Percentiles rank a stretch among this genome's conserved stretches.
Evolutionary conservation across 108 stramenopile genomes (phyloP).

Genomic region (Tribonema minus): DNA sequence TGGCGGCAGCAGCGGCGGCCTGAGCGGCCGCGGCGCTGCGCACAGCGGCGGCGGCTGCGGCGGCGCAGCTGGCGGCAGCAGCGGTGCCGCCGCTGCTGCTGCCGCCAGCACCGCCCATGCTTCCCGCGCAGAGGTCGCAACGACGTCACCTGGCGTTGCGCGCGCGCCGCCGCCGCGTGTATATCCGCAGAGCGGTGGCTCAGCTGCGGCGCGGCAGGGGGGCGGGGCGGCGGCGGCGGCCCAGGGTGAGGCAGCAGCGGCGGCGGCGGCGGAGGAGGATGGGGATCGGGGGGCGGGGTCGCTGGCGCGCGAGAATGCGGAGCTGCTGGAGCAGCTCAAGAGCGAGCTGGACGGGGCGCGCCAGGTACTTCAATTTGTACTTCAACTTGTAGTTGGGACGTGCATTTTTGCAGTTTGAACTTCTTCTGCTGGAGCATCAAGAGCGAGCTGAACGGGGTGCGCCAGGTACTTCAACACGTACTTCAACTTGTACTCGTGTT

Average conservation of each 20-base stretch:
- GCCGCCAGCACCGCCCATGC: not conserved
- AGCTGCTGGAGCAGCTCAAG: conserved; percentile 14
- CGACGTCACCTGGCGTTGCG: too few relatives aligned
- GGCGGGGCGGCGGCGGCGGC: not conserved
- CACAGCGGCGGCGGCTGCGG: not conserved
- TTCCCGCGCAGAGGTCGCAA: not conserved
- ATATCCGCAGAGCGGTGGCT: not conserved
- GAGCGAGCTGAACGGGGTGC: too few relatives aligned
- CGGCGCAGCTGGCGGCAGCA: conserved; percentile 20
- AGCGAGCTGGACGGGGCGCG: conserved; percentile 40
- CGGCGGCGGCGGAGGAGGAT: not conserved
- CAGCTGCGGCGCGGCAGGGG: not conserved
- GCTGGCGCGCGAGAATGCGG: conserved; percentile 20
- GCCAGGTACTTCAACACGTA: too few relatives aligned
- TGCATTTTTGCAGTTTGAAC: too few relatives aligned
- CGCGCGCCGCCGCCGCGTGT: not conserved
- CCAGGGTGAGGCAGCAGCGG: not conserved
- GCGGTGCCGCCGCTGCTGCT: not conserved
- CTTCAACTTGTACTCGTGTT: too few relatives aligned
- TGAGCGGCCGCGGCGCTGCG: not conserved
- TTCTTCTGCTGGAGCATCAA: too few relatives aligned
- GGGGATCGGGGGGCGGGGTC: not conserved
- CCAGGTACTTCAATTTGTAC: too few relatives aligned
- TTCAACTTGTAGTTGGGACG: too few relatives aligned
- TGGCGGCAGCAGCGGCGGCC: not conserved